Evolutionary conservation across 176 grass and related monocot species (phyloP).

Genomic region (Eragrostis nindensis): DNA sequence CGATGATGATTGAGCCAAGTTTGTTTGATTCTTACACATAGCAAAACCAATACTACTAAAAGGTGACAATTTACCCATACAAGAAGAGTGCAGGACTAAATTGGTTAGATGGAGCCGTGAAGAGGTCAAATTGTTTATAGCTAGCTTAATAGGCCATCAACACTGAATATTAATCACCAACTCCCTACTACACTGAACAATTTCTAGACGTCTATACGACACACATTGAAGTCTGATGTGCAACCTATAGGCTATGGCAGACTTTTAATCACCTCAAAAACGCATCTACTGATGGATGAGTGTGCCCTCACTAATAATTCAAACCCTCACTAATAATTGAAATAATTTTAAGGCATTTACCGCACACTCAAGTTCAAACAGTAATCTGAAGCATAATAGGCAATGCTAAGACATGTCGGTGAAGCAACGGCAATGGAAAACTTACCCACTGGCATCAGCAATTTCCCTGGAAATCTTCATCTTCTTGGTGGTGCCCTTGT

Average conservation of each 20-base stretch:
- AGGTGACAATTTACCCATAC: not conserved
- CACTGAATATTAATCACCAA: not conserved
- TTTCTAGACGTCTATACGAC: not conserved
- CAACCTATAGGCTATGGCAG: not conserved
- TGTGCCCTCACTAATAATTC: not conserved
- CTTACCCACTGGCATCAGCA: constrained; percentile 79
- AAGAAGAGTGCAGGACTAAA: not conserved
- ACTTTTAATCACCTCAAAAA: not conserved
- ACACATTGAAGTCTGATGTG: no score
- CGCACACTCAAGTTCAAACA: not conserved
- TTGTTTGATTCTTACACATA: no score
- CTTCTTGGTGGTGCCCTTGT: constrained; percentile 93
- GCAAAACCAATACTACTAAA: not conserved
- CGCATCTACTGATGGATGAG: not conserved
- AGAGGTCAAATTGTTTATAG: not conserved
- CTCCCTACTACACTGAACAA: not conserved
- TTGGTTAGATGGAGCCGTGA: not conserved
- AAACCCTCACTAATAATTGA: no score
- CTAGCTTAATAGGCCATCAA: not conserved
- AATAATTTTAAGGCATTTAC: not conserved
- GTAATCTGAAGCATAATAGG: not conserved
- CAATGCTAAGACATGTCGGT: not conserved
- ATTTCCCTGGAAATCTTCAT: constrained; percentile 97
- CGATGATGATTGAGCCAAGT: no score
- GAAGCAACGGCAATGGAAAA: not conserved